Conservation (phyloP, 2,329 filamentous ascomycete genomes). For the Penicillium fuscoglaucum region DNA sequence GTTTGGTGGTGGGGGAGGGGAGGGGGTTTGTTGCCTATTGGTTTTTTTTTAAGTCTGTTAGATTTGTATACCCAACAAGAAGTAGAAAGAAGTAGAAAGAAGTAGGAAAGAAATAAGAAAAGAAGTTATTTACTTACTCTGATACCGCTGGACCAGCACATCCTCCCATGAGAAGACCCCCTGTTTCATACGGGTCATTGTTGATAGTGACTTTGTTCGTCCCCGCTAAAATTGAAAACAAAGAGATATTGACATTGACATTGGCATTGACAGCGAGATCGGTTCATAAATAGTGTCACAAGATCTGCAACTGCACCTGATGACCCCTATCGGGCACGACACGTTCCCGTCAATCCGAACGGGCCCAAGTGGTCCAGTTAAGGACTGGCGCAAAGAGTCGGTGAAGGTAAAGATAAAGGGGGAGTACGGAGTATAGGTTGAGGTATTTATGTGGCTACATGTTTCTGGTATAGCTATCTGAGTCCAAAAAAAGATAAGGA, state of each 20-base stretch:
- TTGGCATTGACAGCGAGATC: background rate
- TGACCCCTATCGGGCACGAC: constrained; percentile 12
- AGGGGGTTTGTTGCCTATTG: constrained; percentile 34
- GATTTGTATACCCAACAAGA: constrained; percentile 6
- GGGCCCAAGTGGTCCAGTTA: constrained; percentile 11
- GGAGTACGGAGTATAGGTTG: background rate
- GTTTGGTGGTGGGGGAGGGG: constrained; percentile 20
- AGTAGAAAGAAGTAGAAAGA: background rate
- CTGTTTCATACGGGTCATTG: constrained; percentile 38
- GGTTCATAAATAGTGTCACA: background rate
- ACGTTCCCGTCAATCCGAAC: constrained; percentile 15
- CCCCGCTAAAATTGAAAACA: background rate
- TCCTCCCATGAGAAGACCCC: constrained; percentile 45
- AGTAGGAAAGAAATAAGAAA: background rate
- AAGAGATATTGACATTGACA: background rate
- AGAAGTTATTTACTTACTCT: constrained; percentile 31
- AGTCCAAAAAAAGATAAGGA: background rate
- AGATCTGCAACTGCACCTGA: constrained; percentile 7
- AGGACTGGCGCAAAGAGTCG: constrained; percentile 1
- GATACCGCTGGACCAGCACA: constrained; percentile 42
- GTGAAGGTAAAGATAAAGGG: constrained; percentile 3
- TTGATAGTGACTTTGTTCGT: background rate
- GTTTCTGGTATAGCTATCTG: background rate
- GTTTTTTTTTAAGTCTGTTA: background rate
- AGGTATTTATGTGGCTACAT: background rate